Percentiles rank a stretch among this genome's conserved stretches.
These are phyloP conservation scores for Neopestalotiopsis clavispora DNA, from an alignment of 2,329 filamentous ascomycete species.

Conservation along the genomic window DNA sequence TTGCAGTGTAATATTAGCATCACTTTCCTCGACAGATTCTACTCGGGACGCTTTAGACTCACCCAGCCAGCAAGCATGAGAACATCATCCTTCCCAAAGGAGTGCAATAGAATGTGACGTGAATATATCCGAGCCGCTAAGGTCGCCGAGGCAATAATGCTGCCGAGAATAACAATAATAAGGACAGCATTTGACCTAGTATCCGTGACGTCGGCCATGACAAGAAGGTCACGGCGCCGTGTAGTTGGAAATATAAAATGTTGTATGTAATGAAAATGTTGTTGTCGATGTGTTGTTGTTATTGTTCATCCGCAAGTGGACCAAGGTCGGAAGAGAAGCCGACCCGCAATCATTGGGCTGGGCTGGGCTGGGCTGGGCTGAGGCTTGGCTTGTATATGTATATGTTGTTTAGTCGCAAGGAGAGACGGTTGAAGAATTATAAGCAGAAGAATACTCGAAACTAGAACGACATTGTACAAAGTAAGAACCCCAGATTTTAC, in stretches of 20 bases:
- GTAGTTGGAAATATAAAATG: background rate
- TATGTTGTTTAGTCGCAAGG: background rate
- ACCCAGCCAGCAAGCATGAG: slow-evolving; percentile 4
- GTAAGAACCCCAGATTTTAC: background rate
- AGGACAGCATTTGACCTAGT: background rate
- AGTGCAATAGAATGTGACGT: slow-evolving; percentile 1
- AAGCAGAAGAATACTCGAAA: background rate
- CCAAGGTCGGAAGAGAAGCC: background rate
- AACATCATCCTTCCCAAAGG: slow-evolving; percentile 9
- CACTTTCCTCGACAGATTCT: background rate
- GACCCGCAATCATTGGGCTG: background rate
- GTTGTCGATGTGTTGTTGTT: no score
- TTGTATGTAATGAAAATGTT: background rate
- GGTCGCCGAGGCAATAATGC: background rate
- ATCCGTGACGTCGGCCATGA: background rate
- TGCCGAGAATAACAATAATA: background rate
- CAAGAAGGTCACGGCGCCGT: background rate
- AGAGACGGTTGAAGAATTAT: background rate
- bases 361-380: background rate
- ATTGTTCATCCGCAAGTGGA: background rate
- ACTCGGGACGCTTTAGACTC: background rate
- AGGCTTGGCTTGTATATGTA: background rate
- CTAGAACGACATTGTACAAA: background rate
- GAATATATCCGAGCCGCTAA: background rate
- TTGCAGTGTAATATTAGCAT: background rate